These are phyloP conservation scores for Ophiostoma angusticollis DNA, from an alignment of 2,329 filamentous ascomycete genomes.

Conservation along the genomic window DNA sequence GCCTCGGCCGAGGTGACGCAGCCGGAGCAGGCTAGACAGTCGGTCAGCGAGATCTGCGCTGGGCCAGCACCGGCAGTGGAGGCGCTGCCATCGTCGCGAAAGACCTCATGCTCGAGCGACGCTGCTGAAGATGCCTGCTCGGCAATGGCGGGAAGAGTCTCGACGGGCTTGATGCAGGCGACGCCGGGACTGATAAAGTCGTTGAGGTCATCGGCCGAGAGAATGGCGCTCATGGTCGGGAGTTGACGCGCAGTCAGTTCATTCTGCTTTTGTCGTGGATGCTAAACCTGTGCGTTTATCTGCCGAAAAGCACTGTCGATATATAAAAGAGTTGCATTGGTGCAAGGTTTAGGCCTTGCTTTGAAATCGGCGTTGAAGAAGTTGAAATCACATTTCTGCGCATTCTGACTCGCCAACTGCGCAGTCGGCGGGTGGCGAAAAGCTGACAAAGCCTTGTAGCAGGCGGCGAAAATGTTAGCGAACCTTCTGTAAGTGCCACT, in stretches of 20 bases:
- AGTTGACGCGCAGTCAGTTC: no score
- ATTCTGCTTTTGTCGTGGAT: no score
- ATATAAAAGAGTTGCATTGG: neutral
- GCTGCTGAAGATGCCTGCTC: conserved; percentile 22
- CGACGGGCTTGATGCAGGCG: conserved; percentile 94
- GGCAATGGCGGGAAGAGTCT: conserved; percentile 63
- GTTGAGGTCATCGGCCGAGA: conserved; percentile 92
- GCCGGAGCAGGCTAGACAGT: conserved; percentile 93
- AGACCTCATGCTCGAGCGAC: conserved; percentile 62
- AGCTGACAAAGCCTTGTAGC: no score
- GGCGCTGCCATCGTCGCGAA: conserved; percentile 65
- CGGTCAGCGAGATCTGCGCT: conserved; percentile 88
- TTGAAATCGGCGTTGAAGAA: conserved; percentile 7
- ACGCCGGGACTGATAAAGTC: conserved; percentile 98
- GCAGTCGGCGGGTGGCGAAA: no score
- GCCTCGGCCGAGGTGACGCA: conserved; percentile 97
- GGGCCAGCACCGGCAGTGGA: conserved; percentile 39
- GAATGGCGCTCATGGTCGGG: conserved; percentile 78
- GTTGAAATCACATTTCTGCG: no score
- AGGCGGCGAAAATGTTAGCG: no score
- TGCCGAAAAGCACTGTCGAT: neutral
- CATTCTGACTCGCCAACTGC: no score
- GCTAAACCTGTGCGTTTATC: no score
- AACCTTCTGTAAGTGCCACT: no score
- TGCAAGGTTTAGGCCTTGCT: conserved; percentile 5